Percentiles rank a stretch among this genome's conserved stretches.
phyloP scores from a whole-genome alignment of 495 filamentous ascomycete species.

The Platismatia glauca region DNA sequence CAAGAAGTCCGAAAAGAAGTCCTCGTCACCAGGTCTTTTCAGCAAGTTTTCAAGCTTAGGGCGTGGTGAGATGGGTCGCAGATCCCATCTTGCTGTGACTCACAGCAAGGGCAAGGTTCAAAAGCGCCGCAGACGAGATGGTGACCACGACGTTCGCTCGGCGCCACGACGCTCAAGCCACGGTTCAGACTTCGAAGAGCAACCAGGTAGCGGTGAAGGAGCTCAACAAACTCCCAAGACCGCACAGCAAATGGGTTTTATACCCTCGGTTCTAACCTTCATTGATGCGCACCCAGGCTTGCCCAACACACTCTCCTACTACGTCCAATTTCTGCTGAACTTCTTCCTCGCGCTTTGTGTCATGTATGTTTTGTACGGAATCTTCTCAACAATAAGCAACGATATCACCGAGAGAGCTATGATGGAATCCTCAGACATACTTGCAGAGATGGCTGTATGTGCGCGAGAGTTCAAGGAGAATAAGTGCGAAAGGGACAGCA shows the following conservation, averaged over 20 bases:
- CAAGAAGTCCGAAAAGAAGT: constrained; percentile 38
- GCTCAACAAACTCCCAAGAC: constrained; percentile 21
- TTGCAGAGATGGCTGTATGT: constrained; percentile 66
- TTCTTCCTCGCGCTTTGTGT: constrained; percentile 55
- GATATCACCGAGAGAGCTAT: constrained; percentile 68
- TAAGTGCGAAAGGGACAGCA: constrained; percentile 49
- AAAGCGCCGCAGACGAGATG: constrained; percentile 44
- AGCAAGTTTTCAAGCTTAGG: constrained; percentile 45
- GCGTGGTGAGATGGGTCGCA: constrained; percentile 47
- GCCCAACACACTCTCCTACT: constrained; percentile 79
- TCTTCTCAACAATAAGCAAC: constrained; percentile 59
- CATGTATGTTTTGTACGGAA: constrained; percentile 61
- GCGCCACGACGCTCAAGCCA: constrained; percentile 41
- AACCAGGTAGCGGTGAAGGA: constrained; percentile 19
- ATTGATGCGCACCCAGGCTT: constrained; percentile 73
- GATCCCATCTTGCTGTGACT: constrained; percentile 32
- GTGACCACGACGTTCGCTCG: constrained; percentile 36
- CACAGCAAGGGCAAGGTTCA: constrained; percentile 30
- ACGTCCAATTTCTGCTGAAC: constrained; percentile 75
- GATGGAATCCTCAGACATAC: constrained; percentile 50
- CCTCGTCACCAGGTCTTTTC: constrained; percentile 38
- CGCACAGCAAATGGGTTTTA: constrained; percentile 19
- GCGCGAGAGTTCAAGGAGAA: constrained; percentile 62
- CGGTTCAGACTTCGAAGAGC: constrained; percentile 49
- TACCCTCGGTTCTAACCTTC: constrained; percentile 35